Conservation (phyloP, 2,329 filamentous ascomycete genomes). For the Trichothecium sympodiale region DNA sequence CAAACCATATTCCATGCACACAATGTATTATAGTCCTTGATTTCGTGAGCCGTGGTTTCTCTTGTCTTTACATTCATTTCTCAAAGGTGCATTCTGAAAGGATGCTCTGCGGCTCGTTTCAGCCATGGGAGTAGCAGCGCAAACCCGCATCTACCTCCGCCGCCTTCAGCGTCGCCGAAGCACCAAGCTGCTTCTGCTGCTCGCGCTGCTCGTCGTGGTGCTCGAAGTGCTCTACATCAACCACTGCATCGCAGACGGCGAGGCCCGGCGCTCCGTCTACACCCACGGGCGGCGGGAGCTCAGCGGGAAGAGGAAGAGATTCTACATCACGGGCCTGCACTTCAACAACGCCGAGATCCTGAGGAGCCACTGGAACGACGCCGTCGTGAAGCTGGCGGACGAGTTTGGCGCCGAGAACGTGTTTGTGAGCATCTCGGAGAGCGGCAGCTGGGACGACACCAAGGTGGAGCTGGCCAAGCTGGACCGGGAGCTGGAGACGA, state of each 20-base stretch:
- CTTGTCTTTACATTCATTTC: too few species aligned
- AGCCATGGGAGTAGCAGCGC: constrained; percentile 9
- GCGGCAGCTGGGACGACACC: constrained; percentile 58
- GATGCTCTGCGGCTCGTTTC: background rate
- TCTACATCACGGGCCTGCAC: constrained; percentile 61
- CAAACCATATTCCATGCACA: too few species aligned
- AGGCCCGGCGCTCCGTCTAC: constrained; percentile 4
- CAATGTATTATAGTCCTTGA: too few species aligned
- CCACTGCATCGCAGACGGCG: constrained; percentile 17
- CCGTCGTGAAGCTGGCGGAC: constrained; percentile 5
- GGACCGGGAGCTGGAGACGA: constrained; percentile 37
- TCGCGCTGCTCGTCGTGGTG: constrained; percentile 24
- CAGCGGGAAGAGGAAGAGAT: constrained; percentile 16
- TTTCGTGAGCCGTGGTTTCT: too few species aligned
- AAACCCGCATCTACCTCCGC: constrained; percentile 22
- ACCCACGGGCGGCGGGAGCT: constrained; percentile 10
- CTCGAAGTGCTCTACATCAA: constrained; percentile 28
- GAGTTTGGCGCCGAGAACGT: constrained; percentile 18
- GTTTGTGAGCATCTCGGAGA: constrained; percentile 57
- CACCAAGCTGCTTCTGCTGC: constrained; percentile 20
- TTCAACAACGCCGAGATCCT: constrained; percentile 56
- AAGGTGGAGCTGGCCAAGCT: constrained; percentile 49
- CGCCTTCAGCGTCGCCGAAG: constrained; percentile 24
- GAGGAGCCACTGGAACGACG: constrained; percentile 45
- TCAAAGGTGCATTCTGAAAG: too few species aligned